Base-by-base conservation (phyloP, 495 filamentous ascomycete genomes). In the Entonaema liquescens region DNA sequence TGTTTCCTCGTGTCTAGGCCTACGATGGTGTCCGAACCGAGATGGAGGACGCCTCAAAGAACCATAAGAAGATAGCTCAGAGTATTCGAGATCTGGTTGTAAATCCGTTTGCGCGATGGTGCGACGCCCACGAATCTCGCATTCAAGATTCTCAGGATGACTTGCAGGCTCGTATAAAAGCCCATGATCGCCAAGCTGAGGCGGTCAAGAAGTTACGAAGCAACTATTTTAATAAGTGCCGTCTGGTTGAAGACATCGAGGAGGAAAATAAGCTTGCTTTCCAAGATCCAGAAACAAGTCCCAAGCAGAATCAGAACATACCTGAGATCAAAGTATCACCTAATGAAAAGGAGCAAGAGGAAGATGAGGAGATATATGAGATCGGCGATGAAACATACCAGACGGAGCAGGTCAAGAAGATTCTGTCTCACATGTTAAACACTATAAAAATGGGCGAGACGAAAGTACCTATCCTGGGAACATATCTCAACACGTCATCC, bases 241-340 rank as follows among this genome's bases (percentile, higher is more conserved):
- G 95, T 50, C 86, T 97, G 47, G 90, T 98, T 6, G 95, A 99
- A 79, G 95, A 99, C 75, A 79, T 98, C 59, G 96, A 98, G 74
- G 95, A 99, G 80, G 95, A 99, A 85, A 97, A 97, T 76, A 98
- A 98, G 80, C 88, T 99, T 12, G 94, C 93, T 31, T 98, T 98
- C 78, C 93, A 98, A 76, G 93, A 92, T 67, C 93, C 94, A 1
- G 81, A 84, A 64, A 76, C 65, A 29, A 85, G 83, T 74, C 83
- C 86, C 13, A 83, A 85, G 62, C 72, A 79, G 71, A 72, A 70
- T 60, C 68, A 80, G 72, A 77, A 81, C 62, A 83, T 84, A 67
- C 86, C 85, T 49, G 84, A 86, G 72, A 90, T 89, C 78, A 87
- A 86, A 74, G 87, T 88, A 19, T 75, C 74, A 11, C 59, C 77